Base-by-base conservation (phyloP, 805 yeast species). In the Starmerella vaccinii region DNA sequence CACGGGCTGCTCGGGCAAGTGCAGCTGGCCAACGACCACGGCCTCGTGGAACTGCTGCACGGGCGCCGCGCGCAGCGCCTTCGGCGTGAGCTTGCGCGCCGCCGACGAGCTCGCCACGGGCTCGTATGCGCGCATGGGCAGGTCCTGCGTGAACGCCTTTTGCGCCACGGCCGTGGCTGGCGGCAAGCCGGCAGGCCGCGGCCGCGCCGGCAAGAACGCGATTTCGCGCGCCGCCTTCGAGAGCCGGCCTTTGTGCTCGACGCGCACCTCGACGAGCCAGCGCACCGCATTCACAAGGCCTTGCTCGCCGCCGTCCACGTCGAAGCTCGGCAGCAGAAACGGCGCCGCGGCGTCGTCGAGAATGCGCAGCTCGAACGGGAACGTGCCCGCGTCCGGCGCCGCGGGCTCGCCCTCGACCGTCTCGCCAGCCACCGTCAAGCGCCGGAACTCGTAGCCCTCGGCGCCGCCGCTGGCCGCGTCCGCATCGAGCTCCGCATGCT, bases 301-400 rank as follows among this genome's bases (percentile, higher is more conserved):
- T 6, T 32, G 35, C n/a, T 35, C 49, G 26, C 24, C 51, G 24
- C 26, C 13, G 8, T 42, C 51, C 3, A 37, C 41, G n/a, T 46
- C 53, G 26, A 49, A 53, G 41, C 56, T 53, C n/a, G 56, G 56
- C 24, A 53, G 43, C 21, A 46, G 49, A 21, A 13, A 23, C 27
- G 46, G 49, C 15, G 34, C 16, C n/a, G 37, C 27, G 21, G 50
- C 35, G 27, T 53, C 56, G 32, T 53, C 56, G 22, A 41, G 47
- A 18, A 53, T 33, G 6, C 53, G 41, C 42, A 53, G 41, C 30
- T 47, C 47, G 34, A 53, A 53, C 18, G 46, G 51, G 29, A 53
- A 53, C 21, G 22, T 10, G 15, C 56, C 56, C n/a, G 4, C 32
- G 13, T 19, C 44, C 18, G 18, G 46, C 12, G 34, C 24, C 13